A percentile compares a stretch with the other conserved stretches of the same genome.
These are phyloP conservation scores for Bryoerythrophyllum caledonicum DNA, from an alignment of 225 moss, liverwort and hornwort genomes.

Conservation along the genomic window DNA sequence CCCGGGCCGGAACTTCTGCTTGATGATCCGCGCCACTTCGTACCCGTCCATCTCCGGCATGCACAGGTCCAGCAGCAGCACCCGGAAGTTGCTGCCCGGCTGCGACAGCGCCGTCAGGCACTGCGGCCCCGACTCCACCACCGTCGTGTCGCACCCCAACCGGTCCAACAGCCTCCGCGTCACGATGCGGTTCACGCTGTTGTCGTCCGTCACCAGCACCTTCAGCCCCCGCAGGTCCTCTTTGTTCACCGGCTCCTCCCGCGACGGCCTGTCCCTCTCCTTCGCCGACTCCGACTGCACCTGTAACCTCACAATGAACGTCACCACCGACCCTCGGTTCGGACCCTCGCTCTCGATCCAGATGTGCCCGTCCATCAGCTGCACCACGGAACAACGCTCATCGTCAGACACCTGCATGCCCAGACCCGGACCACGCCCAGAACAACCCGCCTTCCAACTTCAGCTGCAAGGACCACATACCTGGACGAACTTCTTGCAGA, in stretches of 20 bases:
- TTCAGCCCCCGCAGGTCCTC: conserved; percentile 56
- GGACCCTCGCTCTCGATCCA: conserved; percentile 66
- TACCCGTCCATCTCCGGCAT: conserved; percentile 86
- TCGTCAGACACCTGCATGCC: not conserved
- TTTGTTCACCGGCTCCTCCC: conserved; percentile 47
- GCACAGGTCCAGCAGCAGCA: conserved; percentile 65
- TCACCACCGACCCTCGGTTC: conserved; percentile 51
- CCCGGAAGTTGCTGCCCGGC: conserved; percentile 47
- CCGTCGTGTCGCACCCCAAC: conserved; percentile 54
- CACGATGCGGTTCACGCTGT: conserved; percentile 72
- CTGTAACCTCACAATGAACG: conserved; percentile 60
- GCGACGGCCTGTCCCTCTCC: conserved; percentile 42
- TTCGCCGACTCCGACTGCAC: conserved; percentile 42
- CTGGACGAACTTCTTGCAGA: conserved; percentile 96
- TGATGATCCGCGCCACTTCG: conserved; percentile 61
- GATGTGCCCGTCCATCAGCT: conserved; percentile 72
- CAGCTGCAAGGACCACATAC: conserved; percentile 13
- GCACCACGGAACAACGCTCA: not conserved
- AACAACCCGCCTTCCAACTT: not conserved
- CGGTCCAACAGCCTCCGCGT: conserved; percentile 54
- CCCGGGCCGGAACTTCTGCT: conserved; percentile 58
- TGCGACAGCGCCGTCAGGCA: conserved; percentile 49
- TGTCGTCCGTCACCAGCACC: conserved; percentile 68
- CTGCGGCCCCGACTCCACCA: conserved; percentile 63
- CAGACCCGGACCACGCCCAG: not conserved